Evolutionary conservation across 768 basidiomycete species (phyloP), one percentile per base, ranked within the genome.

Genomic region (Amyloporia xantha): DNA sequence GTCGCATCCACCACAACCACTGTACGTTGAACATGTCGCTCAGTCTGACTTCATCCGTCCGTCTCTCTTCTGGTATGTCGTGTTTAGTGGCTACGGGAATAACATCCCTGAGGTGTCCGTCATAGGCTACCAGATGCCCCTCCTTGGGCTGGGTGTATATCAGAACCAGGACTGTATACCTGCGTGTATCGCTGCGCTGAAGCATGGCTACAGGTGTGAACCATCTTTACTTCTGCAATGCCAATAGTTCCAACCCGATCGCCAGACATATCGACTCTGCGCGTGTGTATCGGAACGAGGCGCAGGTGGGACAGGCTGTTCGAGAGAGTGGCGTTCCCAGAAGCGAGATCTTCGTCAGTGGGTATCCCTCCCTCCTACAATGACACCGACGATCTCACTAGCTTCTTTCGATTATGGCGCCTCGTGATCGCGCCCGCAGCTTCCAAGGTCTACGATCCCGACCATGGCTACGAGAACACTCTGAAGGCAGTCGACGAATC

Each of bases 271-370:
- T 90, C 38, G 88, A 90, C 62, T 78, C 53, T 1, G 56, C 56
- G 21, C 53, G 56, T 2, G 41, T 48, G 41, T 84, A 84, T 57
- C 72, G 74, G 50, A 91, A 90, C 59, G 87, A 91, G 61, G 78
- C 78, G 54, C 80, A 86, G 53, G 89, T 92, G 9, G 90, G 89
- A 2, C 71, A 80, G 51, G 89, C 87, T 6, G 78, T 93, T 59
- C 78, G 73, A 53, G 77, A 75, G 35, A 82, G 81, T 51, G 91
- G 86, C 26, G 72, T 91, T 27, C 79, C 82, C 17, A 73, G 90
- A 57, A 74, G 74, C 15, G 82, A 91, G 52, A 68, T 84, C 53
- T 83, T 78, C 61, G 69, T 83, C 51, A 71, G 87, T 87, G 54
- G 47, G 78, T 68, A 26, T 20, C 12, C 36, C 10, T 10, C 27